Evolutionary conservation across 331 rosid genomes (phyloP), one percentile per base, ranked within the genome.

Genomic region (Cydonia oblonga): DNA sequence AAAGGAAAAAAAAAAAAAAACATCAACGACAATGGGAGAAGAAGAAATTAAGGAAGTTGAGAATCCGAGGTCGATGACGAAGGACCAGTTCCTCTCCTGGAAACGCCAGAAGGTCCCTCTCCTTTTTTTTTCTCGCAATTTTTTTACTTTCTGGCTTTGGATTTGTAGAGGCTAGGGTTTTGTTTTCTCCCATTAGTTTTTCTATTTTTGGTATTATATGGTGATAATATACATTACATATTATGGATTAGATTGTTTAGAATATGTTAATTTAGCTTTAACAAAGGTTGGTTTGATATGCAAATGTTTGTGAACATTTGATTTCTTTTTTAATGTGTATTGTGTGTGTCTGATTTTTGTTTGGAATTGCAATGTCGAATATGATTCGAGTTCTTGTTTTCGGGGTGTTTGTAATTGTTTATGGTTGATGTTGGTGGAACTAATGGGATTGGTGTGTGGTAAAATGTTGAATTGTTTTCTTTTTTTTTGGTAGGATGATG

Each of bases 1-100:
- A 57, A 70, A 58, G 68, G 42, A 38, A 35, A 26, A 23, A 2
- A 3, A 51, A 2, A 52, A 20, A 22, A 22, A 19, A 19, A 59
- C 13, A 38, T 35, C 54, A 68, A 73, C 29, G 28, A 81, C 16
- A 38, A 81, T 90, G 93, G 96, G 92, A 25, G 87, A 83, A 42
- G 84, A 79, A 70, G 75, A 66, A 62, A 90, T 71, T n/a, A 76
- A 33, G 75, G 61, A 71, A 51, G 58, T 61, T 63, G 78, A 84
- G 71, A 78, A 51, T 7, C 81, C 90, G 1, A 80, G 62, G 8
- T 68, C 86, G 4, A 79, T 92, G 74, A 83, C 93, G 18, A 73
- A 40, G 74, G 75, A 83, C 19, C 93, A 92, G 70, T 89, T 89
- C 76, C 88, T 89, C 64, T 78, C 89, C 9, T 92, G 86, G 90